Evolutionary conservation across 345 rosid species (phyloP).

Genomic region (Sonneratia alba): DNA sequence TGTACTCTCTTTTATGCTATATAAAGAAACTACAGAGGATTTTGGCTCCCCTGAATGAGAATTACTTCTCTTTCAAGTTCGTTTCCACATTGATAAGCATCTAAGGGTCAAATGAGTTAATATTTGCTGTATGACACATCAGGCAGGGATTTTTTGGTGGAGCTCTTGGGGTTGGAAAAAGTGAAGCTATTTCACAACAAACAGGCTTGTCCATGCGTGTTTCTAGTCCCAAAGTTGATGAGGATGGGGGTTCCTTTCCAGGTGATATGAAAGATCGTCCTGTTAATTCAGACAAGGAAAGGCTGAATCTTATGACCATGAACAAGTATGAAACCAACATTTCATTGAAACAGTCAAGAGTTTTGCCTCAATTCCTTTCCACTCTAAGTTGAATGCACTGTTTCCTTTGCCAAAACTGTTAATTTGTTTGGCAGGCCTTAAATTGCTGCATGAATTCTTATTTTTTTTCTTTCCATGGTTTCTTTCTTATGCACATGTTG

Average conservation of each 20-base stretch:
- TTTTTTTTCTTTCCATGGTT: slow-evolving; percentile 6
- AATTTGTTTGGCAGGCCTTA: slow-evolving; percentile 7
- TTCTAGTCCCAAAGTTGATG: slow-evolving; percentile 53
- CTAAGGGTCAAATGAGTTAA: slow-evolving; percentile 4
- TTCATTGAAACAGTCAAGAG: neutral
- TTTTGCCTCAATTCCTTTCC: neutral
- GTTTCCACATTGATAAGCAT: neutral
- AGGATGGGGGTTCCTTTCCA: slow-evolving; percentile 44
- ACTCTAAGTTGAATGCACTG: neutral
- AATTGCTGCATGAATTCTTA: neutral
- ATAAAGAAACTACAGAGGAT: neutral
- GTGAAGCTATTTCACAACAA: slow-evolving; percentile 51
- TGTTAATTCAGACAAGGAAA: slow-evolving; percentile 67
- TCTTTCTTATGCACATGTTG: neutral
- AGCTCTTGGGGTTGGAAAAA: slow-evolving; percentile 54
- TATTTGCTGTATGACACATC: slow-evolving; percentile 12
- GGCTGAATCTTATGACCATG: slow-evolving; percentile 56
- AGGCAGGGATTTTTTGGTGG: slow-evolving; percentile 74
- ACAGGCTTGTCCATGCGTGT: slow-evolving; percentile 51
- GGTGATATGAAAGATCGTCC: slow-evolving; percentile 74
- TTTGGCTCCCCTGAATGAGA: neutral
- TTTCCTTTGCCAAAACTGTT: neutral
- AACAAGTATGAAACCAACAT: slow-evolving; percentile 47
- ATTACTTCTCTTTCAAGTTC: neutral
- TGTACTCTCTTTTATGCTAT: neutral